Evolutionary conservation across 1,139 yeast genomes (phyloP), one percentile per base, ranked within the genome.

Genomic region (Kodamaea alishanica): DNA sequence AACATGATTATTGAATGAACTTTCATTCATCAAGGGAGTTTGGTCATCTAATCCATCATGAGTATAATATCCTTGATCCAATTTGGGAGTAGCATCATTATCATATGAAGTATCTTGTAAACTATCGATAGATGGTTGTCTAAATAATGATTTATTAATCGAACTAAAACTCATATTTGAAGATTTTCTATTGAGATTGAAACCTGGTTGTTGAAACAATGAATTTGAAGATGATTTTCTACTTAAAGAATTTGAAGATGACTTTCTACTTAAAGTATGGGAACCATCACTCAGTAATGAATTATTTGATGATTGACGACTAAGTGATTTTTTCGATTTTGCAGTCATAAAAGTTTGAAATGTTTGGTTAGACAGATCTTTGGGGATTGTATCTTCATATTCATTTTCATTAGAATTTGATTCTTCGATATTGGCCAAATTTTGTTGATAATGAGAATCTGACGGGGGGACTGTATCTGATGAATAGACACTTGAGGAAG

Each of bases 401-500:
- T 12, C 15, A 10, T 26, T 23, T 4, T 22, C 24, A 12, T 25
- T 20, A 9, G 28, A 26, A 5, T 32, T 34, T 9, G 29, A 24
- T 22, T 20, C 33, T 11, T 26, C 27, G 35, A 22, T 11, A 7
- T 22, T 29, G n/a, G 20, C 20, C 20, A 15, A 15, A 15, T 15
- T 15, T 3, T 15, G 3, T 4, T 24, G 30, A 12, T 10, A 38
- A 41, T 27, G 29, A 41, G 25, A 26, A 36, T 11, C 26, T 34
- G 10, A 39, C 33, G 27, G 34, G 41, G 33, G 37, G 34, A 9
- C 32, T 34, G 29, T 24, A 26, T 24, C 43, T 1, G 63, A 52
- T 15, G 66, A 58, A 42, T 65, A 65, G 6, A 63, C 63, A 38
- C 68, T 62, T n/a, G 69, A 63, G 5, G 69, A 50, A 5, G 63